Evolutionary conservation across 1,139 yeast genomes (phyloP), one percentile per base, ranked within the genome.

Genomic region (Pichia sp.): DNA sequence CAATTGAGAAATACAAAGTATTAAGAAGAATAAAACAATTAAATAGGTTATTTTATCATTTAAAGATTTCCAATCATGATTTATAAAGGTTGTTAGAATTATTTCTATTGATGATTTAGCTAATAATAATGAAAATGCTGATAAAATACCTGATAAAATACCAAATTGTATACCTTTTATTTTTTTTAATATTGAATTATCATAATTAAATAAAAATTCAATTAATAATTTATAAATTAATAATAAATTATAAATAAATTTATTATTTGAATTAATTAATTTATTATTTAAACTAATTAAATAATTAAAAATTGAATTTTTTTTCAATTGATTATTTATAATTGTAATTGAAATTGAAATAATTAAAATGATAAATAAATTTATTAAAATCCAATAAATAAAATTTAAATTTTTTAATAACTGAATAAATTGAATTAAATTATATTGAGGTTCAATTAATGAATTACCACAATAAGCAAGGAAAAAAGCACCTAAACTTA

Each of bases 61-160:
- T 27, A 64, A 51, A 5, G 56, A 51, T 26, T 46, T 49, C 47
- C 61, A 48, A 36, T 54, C 46, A 27, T 57, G 55, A 47, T 68
- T 68, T 25, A 73, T 40, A 18, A 81, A 66, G 1, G 78, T 71
- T 43, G 70, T 73, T 2, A 80, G 62, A 4, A 83, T 65, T 26
- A 85, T 78, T 59, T 87, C 95, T 18, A 88, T 85, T 0, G 87
- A 76, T 1, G 90, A 80, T 64, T 89, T 89, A 32, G 96, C 96
- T 68, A 87, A 76, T 46, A 89, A 72, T 49, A 89, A 75, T 0
- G 95, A 86, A 62, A 87, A 95, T 0, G 96, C 95, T 0, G 95
- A 85, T 45, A 88, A 70, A 0, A 84, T 78, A 1, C 96, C 96
- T 42, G 90, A 82, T 2, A 83, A 70, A 18, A 81, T 63, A 1